Conservation (phyloP, 2,329 filamentous ascomycete species). For the Anisogramma anomala region DNA sequence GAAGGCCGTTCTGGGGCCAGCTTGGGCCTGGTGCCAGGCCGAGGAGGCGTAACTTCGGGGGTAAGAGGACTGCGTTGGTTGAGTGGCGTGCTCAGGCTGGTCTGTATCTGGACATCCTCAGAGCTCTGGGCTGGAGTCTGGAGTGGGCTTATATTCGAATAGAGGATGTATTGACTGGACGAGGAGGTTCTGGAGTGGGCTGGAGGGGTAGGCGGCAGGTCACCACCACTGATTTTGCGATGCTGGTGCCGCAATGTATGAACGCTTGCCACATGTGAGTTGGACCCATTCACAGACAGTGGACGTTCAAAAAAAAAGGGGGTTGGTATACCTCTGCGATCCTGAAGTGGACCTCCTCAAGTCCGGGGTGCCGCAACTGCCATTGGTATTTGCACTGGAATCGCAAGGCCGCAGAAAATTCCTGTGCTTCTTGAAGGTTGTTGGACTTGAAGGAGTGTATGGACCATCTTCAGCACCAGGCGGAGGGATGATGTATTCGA, state of each 20-base stretch:
- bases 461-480: slow-evolving; percentile 16
- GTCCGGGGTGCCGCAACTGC: slow-evolving; percentile 8
- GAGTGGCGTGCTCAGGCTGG: slow-evolving; percentile 47
- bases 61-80: slow-evolving; percentile 60
- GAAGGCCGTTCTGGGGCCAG: slow-evolving; percentile 36
- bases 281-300: slow-evolving; percentile 15
- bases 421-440: slow-evolving; percentile 28
- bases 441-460: slow-evolving; percentile 19
- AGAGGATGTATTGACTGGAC: slow-evolving; percentile 33
- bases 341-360: slow-evolving; percentile 9
- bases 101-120: slow-evolving; percentile 27
- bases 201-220: slow-evolving; percentile 52
- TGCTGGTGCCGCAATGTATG: slow-evolving; percentile 31
- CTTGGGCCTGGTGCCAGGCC: slow-evolving; percentile 27
- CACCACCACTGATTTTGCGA: slow-evolving; percentile 31
- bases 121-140: slow-evolving; percentile 28
- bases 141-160: slow-evolving; percentile 30
- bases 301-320: not conserved
- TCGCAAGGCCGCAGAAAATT: slow-evolving; percentile 27
- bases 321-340: slow-evolving; percentile 12
- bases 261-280: slow-evolving; percentile 27
- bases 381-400: slow-evolving; percentile 14
- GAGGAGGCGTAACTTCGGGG: slow-evolving; percentile 63
- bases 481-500: slow-evolving; percentile 12
- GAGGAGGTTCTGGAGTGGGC: slow-evolving; percentile 48